Conservation (phyloP, 73 alveolate species). For the Tetrahymena borealis region DNA sequence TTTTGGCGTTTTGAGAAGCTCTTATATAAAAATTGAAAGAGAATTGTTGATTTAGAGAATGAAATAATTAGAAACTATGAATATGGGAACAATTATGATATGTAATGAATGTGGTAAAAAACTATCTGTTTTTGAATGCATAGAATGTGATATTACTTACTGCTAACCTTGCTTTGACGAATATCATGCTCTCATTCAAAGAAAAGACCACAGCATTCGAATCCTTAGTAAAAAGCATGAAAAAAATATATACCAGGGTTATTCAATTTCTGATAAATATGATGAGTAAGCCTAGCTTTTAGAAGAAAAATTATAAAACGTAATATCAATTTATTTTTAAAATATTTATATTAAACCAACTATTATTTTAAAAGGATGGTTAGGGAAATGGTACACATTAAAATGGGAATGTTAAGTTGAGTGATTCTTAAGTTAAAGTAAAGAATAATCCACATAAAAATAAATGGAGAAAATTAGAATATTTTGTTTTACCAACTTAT, state of each 20-base stretch:
- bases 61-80: conserved; percentile 13
- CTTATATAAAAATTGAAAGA: conserved; percentile 17
- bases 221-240: conserved; percentile 2
- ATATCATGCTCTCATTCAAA: not conserved
- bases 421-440: too few relatives aligned
- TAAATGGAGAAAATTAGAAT: not conserved
- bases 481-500: not conserved
- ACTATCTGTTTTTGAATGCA: conserved; percentile 28
- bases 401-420: too few relatives aligned
- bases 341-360: not conserved
- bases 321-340: not conserved
- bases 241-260: not conserved
- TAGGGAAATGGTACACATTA: not conserved
- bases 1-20: conserved; percentile 2
- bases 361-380: not conserved
- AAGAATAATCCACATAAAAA: not conserved
- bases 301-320: not conserved
- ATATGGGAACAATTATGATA: not conserved
- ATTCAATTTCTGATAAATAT: not conserved
- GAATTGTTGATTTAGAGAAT: conserved; percentile 5
- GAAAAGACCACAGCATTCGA: not conserved
- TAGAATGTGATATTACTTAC: conserved; percentile 15
- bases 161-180: conserved; percentile 15
- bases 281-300: not conserved
- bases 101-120: conserved; percentile 19